Conservation (phyloP, 1,284 basidiomycete genomes). For the Stygiomarasmius scandens region DNA sequence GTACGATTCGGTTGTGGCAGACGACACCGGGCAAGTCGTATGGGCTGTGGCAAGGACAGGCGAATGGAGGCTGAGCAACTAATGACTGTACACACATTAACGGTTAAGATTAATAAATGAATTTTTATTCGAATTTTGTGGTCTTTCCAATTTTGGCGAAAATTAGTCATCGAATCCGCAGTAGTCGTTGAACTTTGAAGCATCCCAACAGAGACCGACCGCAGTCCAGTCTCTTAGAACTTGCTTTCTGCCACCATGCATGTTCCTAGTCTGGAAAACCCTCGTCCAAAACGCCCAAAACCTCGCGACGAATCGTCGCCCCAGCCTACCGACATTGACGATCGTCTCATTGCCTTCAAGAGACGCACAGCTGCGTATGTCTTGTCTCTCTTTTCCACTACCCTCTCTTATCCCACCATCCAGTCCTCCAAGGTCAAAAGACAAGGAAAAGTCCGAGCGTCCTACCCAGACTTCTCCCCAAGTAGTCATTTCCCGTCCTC, state of each 20-base stretch:
- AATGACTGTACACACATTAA: constrained; percentile 4
- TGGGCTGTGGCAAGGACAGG: constrained; percentile 85
- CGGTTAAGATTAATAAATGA: too few relatives aligned
- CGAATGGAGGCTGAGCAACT: constrained; percentile 44
- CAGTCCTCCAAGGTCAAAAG: constrained; percentile 50
- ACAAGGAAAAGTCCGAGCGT: constrained; percentile 40
- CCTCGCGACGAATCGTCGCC: constrained; percentile 20
- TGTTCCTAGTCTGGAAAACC: background rate
- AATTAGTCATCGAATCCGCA: too few relatives aligned
- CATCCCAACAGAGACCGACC: too few relatives aligned
- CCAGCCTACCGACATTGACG: constrained; percentile 66
- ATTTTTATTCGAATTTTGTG: too few relatives aligned
- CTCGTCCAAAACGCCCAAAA: constrained; percentile 11
- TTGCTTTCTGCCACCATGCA: constrained; percentile 4
- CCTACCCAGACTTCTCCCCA: constrained; percentile 26
- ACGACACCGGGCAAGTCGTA: constrained; percentile 92
- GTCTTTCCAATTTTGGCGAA: too few relatives aligned
- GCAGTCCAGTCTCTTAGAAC: too few relatives aligned
- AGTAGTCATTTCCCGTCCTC: constrained; percentile 36
- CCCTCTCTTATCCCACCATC: constrained; percentile 11
- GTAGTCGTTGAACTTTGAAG: too few relatives aligned
- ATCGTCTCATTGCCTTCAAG: constrained; percentile 66
- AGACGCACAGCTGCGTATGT: constrained; percentile 65
- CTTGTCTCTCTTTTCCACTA: constrained; percentile 8
- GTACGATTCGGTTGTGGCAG: constrained; percentile 96